Evolutionary conservation across 164 flowering plant genomes (phyloP).

Genomic region (Chloranthus sessilifolius): DNA sequence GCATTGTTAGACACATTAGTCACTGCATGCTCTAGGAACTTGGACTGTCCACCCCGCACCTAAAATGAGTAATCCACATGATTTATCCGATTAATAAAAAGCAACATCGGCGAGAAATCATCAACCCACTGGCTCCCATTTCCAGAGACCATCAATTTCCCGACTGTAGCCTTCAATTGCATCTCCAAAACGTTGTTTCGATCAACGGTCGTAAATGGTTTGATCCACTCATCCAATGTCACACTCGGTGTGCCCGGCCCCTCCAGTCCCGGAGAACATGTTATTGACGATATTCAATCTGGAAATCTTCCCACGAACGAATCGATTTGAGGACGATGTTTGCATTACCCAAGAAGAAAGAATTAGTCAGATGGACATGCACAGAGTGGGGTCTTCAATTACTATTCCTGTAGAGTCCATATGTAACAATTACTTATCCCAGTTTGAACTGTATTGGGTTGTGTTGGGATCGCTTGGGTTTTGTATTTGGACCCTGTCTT

Average conservation of each 20-base stretch:
- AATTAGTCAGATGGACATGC: constrained; percentile 45
- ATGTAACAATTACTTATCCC: too few species aligned
- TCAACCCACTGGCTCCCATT: constrained; percentile 39
- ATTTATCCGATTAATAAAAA: constrained; percentile 37
- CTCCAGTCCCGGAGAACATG: constrained; percentile 36
- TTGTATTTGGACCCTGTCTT: too few species aligned
- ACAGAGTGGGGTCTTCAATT: constrained; percentile 51
- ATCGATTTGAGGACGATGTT: constrained; percentile 39
- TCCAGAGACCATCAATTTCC: constrained; percentile 25
- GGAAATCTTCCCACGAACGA: constrained; percentile 29
- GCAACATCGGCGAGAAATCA: constrained; percentile 30
- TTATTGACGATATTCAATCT: constrained; percentile 45
- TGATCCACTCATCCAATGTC: constrained; percentile 20
- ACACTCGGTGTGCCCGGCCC: constrained; percentile 19
- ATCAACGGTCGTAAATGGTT: constrained; percentile 29
- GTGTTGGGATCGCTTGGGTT: too few species aligned
- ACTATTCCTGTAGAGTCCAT: constrained; percentile 46
- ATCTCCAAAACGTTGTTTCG: constrained; percentile 38
- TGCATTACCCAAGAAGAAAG: constrained; percentile 49
- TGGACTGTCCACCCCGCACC: not conserved
- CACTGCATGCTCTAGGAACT: constrained; percentile 53
- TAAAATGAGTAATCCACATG: constrained; percentile 40
- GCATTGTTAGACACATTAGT: constrained; percentile 44
- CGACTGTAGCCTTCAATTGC: constrained; percentile 36
- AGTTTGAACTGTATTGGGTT: too few species aligned